Evolutionary conservation across 139 green algal genomes (phyloP).

Genomic region (Raphidocelis subcapitata): DNA sequence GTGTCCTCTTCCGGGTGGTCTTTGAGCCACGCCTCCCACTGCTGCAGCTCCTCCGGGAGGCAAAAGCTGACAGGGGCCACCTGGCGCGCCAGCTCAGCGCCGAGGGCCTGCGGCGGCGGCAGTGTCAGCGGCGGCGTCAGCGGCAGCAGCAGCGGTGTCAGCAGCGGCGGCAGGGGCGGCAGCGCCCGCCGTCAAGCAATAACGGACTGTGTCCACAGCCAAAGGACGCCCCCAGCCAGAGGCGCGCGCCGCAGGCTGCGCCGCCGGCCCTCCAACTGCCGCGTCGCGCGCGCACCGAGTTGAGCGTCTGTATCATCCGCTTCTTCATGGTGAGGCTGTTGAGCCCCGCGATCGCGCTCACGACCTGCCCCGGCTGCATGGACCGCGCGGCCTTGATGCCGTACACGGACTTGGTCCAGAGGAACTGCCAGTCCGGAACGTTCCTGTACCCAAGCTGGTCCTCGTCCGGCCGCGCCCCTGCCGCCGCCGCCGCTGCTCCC

Average conservation of each 20-base stretch:
- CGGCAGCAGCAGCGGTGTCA: no score
- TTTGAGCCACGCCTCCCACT: constrained; percentile 37
- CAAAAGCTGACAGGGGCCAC: neutral
- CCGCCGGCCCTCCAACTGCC: no score
- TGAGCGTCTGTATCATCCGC: constrained; percentile 46
- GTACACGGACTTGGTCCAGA: constrained; percentile 60
- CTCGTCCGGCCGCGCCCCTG: constrained; percentile 4
- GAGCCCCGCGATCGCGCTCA: constrained; percentile 51
- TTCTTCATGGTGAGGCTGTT: constrained; percentile 68
- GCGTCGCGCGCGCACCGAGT: constrained; percentile 8
- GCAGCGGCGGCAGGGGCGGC: no score
- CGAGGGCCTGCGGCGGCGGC: no score
- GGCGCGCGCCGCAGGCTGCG: no score
- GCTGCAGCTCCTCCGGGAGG: constrained; percentile 46
- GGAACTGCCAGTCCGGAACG: constrained; percentile 45
- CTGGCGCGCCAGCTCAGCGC: no score
- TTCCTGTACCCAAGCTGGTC: constrained; percentile 28
- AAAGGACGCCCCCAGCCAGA: no score
- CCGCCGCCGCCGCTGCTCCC: constrained; percentile 7
- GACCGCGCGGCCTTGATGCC: constrained; percentile 41
- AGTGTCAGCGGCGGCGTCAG: no score
- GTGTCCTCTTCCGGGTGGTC: neutral
- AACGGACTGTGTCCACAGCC: no score
- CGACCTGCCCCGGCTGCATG: constrained; percentile 44
- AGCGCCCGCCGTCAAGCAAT: no score